A percentile compares a stretch with the other conserved stretches of the same genome.
These are phyloP conservation scores for Isabelozyma pseudorhagii DNA, from an alignment of 805 yeast genomes.

Conservation along the genomic window DNA sequence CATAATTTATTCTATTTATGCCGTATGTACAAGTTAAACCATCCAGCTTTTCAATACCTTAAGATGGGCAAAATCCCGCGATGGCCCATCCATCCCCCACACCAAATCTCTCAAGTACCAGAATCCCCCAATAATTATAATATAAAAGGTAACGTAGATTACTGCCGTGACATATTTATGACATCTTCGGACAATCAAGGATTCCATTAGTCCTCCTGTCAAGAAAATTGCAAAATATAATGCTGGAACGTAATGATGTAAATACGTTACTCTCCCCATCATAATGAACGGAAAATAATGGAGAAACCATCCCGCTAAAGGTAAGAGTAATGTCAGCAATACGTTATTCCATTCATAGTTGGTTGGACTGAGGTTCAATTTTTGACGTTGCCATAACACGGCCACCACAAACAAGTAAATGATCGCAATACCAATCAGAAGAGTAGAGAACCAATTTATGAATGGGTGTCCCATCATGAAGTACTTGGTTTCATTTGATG, in stretches of 20 bases:
- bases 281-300: conserved; percentile 39
- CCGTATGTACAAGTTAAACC: conserved; percentile 8
- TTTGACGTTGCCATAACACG: conserved; percentile 33
- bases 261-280: conserved; percentile 43
- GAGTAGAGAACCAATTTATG: conserved; percentile 58
- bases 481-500: conserved; percentile 54
- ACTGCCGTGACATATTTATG: conserved; percentile 9
- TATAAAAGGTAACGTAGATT: conserved; percentile 47
- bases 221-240: conserved; percentile 67
- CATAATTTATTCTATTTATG: background rate
- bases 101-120: conserved; percentile 63
- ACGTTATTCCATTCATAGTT: conserved; percentile 25
- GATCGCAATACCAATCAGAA: conserved; percentile 17
- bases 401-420: conserved; percentile 14
- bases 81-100: conserved; percentile 66
- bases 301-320: conserved; percentile 37
- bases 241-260: conserved; percentile 46
- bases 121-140: conserved; percentile 54
- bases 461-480: conserved; percentile 76
- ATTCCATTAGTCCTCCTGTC: conserved; percentile 57
- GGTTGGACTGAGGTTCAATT: conserved; percentile 13
- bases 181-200: conserved; percentile 10
- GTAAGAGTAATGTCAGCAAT: conserved; percentile 30
- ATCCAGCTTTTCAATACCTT: conserved; percentile 27
- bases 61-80: conserved; percentile 25